phyloP scores from a whole-genome alignment of 192 early-diverging fungal species.

The Entrophospora sp. region DNA sequence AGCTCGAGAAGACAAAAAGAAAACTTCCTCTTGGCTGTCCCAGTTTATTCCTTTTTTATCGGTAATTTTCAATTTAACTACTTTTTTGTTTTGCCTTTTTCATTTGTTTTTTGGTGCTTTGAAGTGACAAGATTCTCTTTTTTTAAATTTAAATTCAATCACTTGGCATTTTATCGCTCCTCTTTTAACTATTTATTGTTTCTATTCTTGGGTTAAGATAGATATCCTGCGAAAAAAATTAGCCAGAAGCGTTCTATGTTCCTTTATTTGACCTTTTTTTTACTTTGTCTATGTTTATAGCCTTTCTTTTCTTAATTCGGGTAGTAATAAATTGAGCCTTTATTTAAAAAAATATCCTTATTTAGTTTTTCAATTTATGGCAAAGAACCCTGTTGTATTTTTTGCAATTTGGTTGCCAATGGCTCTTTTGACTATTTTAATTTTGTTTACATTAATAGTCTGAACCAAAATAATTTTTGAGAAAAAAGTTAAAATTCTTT shows the following conservation, averaged over 20 bases:
- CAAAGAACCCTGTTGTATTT: neutral
- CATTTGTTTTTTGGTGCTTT: neutral
- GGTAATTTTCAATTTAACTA: neutral
- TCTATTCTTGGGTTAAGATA: neutral
- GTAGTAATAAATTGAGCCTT: neutral
- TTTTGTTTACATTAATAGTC: neutral
- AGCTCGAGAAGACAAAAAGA: neutral
- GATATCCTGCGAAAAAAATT: neutral
- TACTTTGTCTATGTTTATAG: neutral
- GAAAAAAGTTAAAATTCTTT: too few relatives aligned
- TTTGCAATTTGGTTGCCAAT: neutral
- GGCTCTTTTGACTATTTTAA: neutral
- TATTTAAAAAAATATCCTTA: conserved; percentile 10
- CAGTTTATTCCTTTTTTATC: neutral
- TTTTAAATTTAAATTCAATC: neutral
- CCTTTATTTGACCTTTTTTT: neutral
- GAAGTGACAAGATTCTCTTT: neutral
- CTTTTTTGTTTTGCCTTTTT: neutral
- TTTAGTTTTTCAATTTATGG: neutral
- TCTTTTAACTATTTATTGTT: neutral
- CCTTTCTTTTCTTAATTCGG: neutral
- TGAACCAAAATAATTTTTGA: neutral
- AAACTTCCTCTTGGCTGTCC: neutral
- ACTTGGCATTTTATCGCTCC: conserved; percentile 1
- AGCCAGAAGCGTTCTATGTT: neutral